Percentiles rank a stretch among this genome's conserved stretches.
Conservation (phyloP, 257 asterid species). For the Ocimum tenuiflorum region DNA sequence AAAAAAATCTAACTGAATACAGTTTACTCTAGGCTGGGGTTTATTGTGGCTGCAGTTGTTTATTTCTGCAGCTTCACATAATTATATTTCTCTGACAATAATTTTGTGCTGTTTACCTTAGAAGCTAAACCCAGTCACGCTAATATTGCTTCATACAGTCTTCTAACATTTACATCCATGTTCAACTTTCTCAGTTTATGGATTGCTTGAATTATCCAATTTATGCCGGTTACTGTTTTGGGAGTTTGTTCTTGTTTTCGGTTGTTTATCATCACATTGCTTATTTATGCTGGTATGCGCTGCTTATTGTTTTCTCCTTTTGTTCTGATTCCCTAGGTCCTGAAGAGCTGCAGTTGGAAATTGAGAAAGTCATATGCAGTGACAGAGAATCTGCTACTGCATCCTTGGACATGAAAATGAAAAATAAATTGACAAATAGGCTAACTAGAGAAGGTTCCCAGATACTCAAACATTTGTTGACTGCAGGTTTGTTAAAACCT, state of each 20-base stretch:
- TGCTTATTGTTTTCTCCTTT: background rate
- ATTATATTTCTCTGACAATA: background rate
- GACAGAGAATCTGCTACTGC: slow-evolving; percentile 81
- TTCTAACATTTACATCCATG: background rate
- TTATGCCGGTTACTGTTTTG: background rate
- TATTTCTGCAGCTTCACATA: background rate
- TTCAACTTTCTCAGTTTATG: background rate
- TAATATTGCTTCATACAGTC: background rate
- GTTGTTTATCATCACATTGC: background rate
- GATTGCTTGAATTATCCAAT: background rate
- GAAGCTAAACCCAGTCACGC: background rate
- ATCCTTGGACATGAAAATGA: slow-evolving; percentile 87
- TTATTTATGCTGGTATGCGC: background rate
- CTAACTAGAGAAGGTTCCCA: slow-evolving; percentile 59
- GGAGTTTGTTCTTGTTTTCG: slow-evolving; percentile 2
- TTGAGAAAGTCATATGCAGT: slow-evolving; percentile 62
- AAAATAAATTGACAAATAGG: slow-evolving; percentile 66
- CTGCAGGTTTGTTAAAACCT: slow-evolving; percentile 69
- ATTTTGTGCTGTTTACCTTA: background rate
- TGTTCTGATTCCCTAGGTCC: slow-evolving; percentile 56
- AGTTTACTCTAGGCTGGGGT: background rate
- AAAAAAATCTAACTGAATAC: too few relatives aligned
- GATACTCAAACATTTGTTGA: slow-evolving; percentile 75
- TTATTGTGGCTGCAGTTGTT: background rate
- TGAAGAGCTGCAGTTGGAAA: slow-evolving; percentile 81